phyloP scores from a whole-genome alignment of 306 rosid species.

The Cicer judaicum region DNA sequence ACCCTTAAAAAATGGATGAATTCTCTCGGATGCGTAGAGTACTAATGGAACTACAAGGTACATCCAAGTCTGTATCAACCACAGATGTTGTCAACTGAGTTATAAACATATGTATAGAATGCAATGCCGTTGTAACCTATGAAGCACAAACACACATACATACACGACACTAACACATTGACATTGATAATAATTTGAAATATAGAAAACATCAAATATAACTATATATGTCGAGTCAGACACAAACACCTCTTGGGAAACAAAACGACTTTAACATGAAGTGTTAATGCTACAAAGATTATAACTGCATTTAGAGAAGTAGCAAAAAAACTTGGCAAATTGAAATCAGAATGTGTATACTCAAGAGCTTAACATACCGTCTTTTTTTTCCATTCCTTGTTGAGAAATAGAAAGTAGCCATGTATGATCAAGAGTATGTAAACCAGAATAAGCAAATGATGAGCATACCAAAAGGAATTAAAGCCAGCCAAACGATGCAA shows the following conservation, averaged over 20 bases:
- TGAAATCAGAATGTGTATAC: constrained; percentile 16
- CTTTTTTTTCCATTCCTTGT: constrained; percentile 62
- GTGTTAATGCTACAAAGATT: no score
- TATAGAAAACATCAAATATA: no score
- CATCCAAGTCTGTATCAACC: constrained; percentile 89
- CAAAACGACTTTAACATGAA: no score
- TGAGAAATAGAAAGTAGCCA: constrained; percentile 71
- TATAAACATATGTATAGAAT: not conserved
- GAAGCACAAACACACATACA: no score
- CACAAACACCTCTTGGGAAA: no score
- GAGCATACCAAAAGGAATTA: constrained; percentile 94
- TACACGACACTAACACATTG: no score
- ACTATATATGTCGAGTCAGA: no score
- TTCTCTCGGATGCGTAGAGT: constrained; percentile 71
- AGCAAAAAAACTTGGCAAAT: constrained; percentile 18
- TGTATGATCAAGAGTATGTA: constrained; percentile 69
- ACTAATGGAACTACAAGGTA: constrained; percentile 64
- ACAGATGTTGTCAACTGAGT: constrained; percentile 20
- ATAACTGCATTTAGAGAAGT: no score
- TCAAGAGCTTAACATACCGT: constrained; percentile 60
- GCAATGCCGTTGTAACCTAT: constrained; percentile 5
- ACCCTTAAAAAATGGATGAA: constrained; percentile 51
- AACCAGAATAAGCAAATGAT: constrained; percentile 77
- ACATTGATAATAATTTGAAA: no score
- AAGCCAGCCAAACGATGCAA: constrained; percentile 76